Evolutionary conservation across 371 early-diverging fungal genomes (phyloP), one percentile per base, ranked within the genome.

Genomic region (Mortierella sp.): DNA sequence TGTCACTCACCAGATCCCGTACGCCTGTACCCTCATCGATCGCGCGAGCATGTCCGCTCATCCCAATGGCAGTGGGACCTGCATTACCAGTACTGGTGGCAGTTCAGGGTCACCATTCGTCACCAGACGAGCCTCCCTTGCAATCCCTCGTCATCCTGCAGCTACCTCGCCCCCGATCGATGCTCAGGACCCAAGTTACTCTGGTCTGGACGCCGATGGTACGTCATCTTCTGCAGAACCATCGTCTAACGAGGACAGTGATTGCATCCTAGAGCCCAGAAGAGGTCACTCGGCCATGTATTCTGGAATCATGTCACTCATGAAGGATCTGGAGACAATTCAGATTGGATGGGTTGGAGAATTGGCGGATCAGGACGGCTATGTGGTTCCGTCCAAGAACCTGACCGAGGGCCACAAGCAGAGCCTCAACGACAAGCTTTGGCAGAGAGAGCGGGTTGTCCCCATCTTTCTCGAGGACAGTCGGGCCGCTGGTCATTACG

Each of bases 381-480:
- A 66, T n/a, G 55, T 67, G 0, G 57, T 75, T 21, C 59, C 68
- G 15, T 67, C 64, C 55, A 66, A 67, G 56, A 60, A 56, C 41
- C 60, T 83, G 14, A 70, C 60, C 21, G 81, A 80, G 28, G 67
- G 67, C 6, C 80, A 82, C 41, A 84, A 82, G 58, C 60, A 78
- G 26, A 43, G 49, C 8, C 69, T 91, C 30, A 61, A 68, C n/a
- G 56, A 65, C 19, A 72, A 79, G 63, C 78, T 92, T 12, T 75
- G 66, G 73, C 73, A 83, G 32, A 80, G 86, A 32, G 70, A 84
- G 46, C 85, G 84, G 44, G 86, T 87, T 28, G 78, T 89, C 0
- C 96, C 97, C 19, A 89, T 98, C 37, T 91, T 95, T 72, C 79
- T 97, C 24, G 88, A 90, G 55, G 87, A 86, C 17, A 85, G 86